These are phyloP conservation scores for Solanum ossicruentum DNA, from an alignment of 257 asterid genomes.

Conservation along the genomic window DNA sequence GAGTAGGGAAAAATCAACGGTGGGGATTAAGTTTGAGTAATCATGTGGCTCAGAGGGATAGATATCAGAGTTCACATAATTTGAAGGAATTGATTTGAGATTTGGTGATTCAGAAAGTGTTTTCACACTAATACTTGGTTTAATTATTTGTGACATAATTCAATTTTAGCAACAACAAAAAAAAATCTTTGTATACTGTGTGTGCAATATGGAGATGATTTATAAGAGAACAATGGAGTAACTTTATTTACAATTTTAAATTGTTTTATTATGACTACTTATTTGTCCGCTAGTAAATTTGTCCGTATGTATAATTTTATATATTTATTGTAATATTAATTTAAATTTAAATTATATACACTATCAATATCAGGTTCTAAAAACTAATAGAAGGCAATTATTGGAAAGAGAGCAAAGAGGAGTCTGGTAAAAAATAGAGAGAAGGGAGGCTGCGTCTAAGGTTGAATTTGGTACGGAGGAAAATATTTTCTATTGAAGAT, in stretches of 20 bases:
- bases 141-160: not conserved
- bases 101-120: conserved; percentile 23
- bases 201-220: not conserved
- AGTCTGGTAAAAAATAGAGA: too few relatives aligned
- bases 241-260: not conserved
- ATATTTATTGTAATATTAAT: too few relatives aligned
- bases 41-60: conserved; percentile 11
- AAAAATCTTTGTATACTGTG: not conserved
- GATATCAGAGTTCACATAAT: conserved; percentile 19
- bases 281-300: not conserved
- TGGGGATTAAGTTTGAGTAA: conserved; percentile 24
- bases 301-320: not conserved
- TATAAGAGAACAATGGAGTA: not conserved
- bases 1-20: conserved; percentile 33
- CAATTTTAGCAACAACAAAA: not conserved
- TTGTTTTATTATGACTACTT: not conserved
- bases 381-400: too few relatives aligned
- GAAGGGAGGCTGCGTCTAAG: too few relatives aligned
- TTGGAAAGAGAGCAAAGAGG: too few relatives aligned
- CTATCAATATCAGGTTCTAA: too few relatives aligned
- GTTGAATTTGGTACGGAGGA: too few relatives aligned
- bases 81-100: conserved; percentile 37
- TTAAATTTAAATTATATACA: too few relatives aligned
- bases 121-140: conserved; percentile 7
- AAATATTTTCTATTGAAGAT: too few relatives aligned